Conservation (phyloP, 2,329 filamentous ascomycete genomes). For the Aspergillus sp. region DNA sequence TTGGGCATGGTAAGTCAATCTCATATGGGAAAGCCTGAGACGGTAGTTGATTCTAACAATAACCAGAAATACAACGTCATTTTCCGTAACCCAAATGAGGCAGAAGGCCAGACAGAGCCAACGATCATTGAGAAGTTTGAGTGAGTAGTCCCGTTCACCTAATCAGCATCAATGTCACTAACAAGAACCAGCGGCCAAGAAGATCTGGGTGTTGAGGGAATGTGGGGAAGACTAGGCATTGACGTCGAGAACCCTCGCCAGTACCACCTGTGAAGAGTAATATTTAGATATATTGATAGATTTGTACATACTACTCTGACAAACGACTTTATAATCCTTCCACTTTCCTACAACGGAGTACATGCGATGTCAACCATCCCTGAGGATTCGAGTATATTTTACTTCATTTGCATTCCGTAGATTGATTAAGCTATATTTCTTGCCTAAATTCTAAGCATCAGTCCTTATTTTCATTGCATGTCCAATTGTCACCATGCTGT, state of each 20-base stretch:
- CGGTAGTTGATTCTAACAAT: slow-evolving; percentile 3
- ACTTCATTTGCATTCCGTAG: no score
- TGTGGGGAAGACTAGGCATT: slow-evolving; percentile 30
- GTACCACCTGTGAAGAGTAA: slow-evolving; percentile 25
- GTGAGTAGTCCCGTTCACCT: slow-evolving; percentile 15
- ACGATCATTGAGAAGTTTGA: slow-evolving; percentile 26
- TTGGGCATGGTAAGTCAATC: slow-evolving; percentile 26
- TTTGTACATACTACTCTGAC: no score
- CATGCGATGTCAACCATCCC: no score
- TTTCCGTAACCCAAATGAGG: slow-evolving; percentile 32
- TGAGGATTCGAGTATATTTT: no score
- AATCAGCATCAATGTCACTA: no score
- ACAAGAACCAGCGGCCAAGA: slow-evolving; percentile 23
- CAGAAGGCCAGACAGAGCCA: slow-evolving; percentile 30
- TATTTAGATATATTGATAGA: no score
- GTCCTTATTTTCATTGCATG: no score
- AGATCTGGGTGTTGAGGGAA: slow-evolving; percentile 33
- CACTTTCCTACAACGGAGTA: no score
- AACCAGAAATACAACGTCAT: slow-evolving; percentile 31
- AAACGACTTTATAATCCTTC: no score
- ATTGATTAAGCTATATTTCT: no score
- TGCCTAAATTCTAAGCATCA: no score
- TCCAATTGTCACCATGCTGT: no score
- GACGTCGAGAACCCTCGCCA: slow-evolving; percentile 22
- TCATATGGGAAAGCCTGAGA: background rate